phyloP scores from a whole-genome alignment of 2,329 filamentous ascomycete genomes.

The Arthroderma sp. region DNA sequence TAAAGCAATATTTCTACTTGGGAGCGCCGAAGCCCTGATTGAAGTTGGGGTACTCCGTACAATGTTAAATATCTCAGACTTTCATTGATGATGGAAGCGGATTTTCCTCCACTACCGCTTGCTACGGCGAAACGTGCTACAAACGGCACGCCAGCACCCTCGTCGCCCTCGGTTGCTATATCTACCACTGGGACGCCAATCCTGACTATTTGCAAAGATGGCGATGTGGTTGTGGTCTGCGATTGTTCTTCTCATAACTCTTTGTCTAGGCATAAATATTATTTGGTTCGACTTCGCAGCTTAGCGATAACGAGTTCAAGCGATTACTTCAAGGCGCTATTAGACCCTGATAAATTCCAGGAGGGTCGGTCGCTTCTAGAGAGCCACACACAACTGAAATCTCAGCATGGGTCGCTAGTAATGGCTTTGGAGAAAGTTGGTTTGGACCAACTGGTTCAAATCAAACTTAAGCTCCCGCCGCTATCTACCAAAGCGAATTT shows the following conservation, averaged over 20 bases:
- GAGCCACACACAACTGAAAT: constrained; percentile 15
- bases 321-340: constrained; percentile 30
- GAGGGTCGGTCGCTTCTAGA: constrained; percentile 28
- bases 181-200: not conserved
- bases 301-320: constrained; percentile 24
- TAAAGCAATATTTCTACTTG: too few relatives aligned
- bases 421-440: constrained; percentile 16
- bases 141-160: not conserved
- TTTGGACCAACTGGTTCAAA: constrained; percentile 18
- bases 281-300: constrained; percentile 27
- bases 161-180: not conserved
- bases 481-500: constrained; percentile 17
- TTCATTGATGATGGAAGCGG: not conserved
- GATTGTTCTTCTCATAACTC: constrained; percentile 8
- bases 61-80: not conserved
- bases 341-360: constrained; percentile 33
- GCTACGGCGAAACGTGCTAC: not conserved
- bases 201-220: constrained; percentile 18
- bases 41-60: not conserved
- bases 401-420: constrained; percentile 10
- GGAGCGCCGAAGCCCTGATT: too few relatives aligned
- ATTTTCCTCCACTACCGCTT: not conserved
- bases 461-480: constrained; percentile 22
- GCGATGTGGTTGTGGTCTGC: constrained; percentile 30
- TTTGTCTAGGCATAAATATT: constrained; percentile 1